These are phyloP conservation scores for Gardenia jasminoides DNA, from an alignment of 257 asterid species.

Conservation along the genomic window DNA sequence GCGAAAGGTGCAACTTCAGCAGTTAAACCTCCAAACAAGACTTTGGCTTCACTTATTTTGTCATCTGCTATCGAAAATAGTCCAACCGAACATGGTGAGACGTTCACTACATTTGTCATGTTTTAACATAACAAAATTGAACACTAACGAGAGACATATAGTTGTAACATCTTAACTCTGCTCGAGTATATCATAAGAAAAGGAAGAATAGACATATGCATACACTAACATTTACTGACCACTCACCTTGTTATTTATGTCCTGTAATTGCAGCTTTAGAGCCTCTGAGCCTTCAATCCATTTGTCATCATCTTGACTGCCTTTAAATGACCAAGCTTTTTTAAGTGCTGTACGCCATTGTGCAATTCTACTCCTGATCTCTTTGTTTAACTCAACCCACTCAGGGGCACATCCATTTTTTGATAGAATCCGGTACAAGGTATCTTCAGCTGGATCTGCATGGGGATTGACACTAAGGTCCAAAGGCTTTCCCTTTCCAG, in stretches of 20 bases:
- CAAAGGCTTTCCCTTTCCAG: slow-evolving; percentile 89
- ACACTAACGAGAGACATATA: neutral
- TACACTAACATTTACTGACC: neutral
- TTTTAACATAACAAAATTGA: neutral
- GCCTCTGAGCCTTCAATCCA: slow-evolving; percentile 64
- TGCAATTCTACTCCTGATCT: slow-evolving; percentile 49
- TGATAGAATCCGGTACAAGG: slow-evolving; percentile 72
- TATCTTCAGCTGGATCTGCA: slow-evolving; percentile 85
- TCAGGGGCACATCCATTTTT: slow-evolving; percentile 86
- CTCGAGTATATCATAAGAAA: neutral
- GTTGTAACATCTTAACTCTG: neutral
- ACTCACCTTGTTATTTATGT: slow-evolving; percentile 66
- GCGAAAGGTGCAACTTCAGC: too few species aligned
- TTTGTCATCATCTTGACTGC: slow-evolving; percentile 39
- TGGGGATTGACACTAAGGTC: slow-evolving; percentile 76
- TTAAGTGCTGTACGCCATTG: slow-evolving; percentile 61
- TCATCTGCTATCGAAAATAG: neutral
- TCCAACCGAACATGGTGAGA: neutral
- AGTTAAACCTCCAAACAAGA: too few species aligned
- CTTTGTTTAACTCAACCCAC: slow-evolving; percentile 94
- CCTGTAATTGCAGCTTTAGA: slow-evolving; percentile 61
- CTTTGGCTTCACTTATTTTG: neutral
- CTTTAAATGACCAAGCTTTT: slow-evolving; percentile 53
- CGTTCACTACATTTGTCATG: neutral
- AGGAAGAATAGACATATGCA: neutral